Base-by-base conservation (phyloP, 495 filamentous ascomycete genomes). In the Hypomontagnella submonticulosa region DNA sequence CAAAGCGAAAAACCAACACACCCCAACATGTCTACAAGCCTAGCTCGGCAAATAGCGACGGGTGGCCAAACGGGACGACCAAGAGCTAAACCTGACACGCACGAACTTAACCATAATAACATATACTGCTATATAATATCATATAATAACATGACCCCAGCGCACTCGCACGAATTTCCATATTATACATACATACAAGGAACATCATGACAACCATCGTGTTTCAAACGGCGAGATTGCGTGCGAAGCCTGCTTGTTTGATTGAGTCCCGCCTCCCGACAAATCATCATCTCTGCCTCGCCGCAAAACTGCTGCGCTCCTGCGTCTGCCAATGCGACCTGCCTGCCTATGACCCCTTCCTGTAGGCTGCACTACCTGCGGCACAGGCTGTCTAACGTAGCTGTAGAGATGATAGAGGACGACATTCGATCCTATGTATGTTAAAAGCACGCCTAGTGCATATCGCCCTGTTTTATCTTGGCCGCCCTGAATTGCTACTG, bases 231-330 rank as follows among this genome's bases (percentile, higher is more conserved):
- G 33, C 34, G 50, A 52, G 46, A 61, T 63, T 57, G 34, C 40
- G 60, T 61, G 55, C 60, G 44, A 62, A 57, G 47, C 27, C 30
- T 23, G 34, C 50, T 10, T 46, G 54, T 48, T 49, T 54, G 54
- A 55, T 58, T 63, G 57, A 66, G 51, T 54, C 48, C 34, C 20
- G 27, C 27, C 37, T 42, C 40, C 30, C 58, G 47, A 58, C 52
- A 63, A 63, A 55, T 55, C 57, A 61, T 43, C 53, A 44, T 57
- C 36, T 51, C 38, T 57, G 56, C 60, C 66, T 64, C 60, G 66
- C 66, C 66, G 56, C 55, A 64, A 43, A 38, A 57, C 66, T 57
- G 66, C 60, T n/a, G 60, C 54, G 10, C 66, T 69, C 66, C 66
- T 61, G 44, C 55, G 55, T 64, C 36, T 44, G 9, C 30, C 37